phyloP scores from a whole-genome alignment of 306 rosid species.

The Trichosanthes truncata region DNA sequence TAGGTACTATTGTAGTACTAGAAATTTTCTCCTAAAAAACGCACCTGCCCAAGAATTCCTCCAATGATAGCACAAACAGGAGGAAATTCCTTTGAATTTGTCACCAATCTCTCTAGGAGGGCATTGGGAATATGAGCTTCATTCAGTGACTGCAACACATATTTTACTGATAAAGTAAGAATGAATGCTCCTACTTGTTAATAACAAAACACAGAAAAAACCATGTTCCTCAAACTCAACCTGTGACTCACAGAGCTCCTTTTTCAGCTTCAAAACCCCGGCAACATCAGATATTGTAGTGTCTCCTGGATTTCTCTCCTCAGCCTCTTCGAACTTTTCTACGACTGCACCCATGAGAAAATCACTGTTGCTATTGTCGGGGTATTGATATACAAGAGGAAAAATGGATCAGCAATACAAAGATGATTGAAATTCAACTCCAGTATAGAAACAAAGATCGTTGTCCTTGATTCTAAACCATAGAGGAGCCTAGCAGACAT shows the following conservation, averaged over 20 bases:
- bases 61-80: conserved; percentile 91
- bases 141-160: conserved; percentile 46
- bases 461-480: neutral
- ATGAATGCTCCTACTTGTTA: neutral
- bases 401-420: neutral
- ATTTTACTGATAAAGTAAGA: conserved; percentile 13
- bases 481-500: neutral
- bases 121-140: conserved; percentile 61
- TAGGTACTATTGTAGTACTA: no score
- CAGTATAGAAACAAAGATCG: neutral
- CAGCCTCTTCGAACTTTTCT: conserved; percentile 72
- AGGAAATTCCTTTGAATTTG: conserved; percentile 62
- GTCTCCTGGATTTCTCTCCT: conserved; percentile 54
- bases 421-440: conserved; percentile 4
- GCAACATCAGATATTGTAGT: conserved; percentile 61
- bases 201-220: neutral
- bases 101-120: conserved; percentile 64
- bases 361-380: neutral
- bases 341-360: conserved; percentile 38
- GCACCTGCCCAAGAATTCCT: conserved; percentile 95
- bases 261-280: conserved; percentile 51
- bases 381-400: neutral
- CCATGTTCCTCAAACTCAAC: conserved; percentile 23
- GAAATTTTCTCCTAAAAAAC: no score
- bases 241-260: conserved; percentile 62